Evolutionary conservation across 1,139 yeast genomes (phyloP), one percentile per base, ranked within the genome.

Genomic region (Taphrina communis): DNA sequence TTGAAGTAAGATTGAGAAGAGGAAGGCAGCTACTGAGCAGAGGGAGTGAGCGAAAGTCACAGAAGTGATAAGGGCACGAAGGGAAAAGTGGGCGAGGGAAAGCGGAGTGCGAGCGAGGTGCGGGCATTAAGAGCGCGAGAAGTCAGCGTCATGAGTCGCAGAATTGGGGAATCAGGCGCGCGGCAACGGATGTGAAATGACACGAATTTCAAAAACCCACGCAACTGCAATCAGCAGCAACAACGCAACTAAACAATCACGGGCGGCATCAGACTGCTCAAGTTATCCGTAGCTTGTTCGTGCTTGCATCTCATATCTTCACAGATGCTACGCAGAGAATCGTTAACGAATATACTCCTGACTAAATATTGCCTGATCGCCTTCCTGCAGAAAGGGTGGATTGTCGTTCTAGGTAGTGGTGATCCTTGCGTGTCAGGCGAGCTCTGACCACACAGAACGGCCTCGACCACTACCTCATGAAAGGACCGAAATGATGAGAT

Each of bases 91-190:
- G 53, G 53, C 42, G n/a, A 19, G 38, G 41, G 57, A 17, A 53
- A 53, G 57, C 57, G 57, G 42, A 53, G 42, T 11, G 57, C 41
- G 57, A 35, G 57, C 41, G 57, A 35, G 17, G 57, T 53, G 19
- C 11, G 14, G 57, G 42, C 21, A 53, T 31, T 17, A 35, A 25
- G 42, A 35, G 57, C 42, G 57, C 42, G 55, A 17, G 31, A 35
- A 38, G 57, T 35, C 21, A 38, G 41, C 42, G 53, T 50, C 53
- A 50, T 50, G 53, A 25, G 48, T 12, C n/a, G 19, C 48, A 39
- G 14, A 9, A 12, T 46, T 8, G 51, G 19, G 51, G 19, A 35
- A 50, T 21, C 12, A 21, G 31, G 53, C 53, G 53, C 53, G 53
- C 53, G 53, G 53, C 53, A 50, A 50, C 53, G 53, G 53, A 50